Evolutionary conservation across 2,329 filamentous ascomycete genomes (phyloP).

Genomic region (Xylariales sp.): DNA sequence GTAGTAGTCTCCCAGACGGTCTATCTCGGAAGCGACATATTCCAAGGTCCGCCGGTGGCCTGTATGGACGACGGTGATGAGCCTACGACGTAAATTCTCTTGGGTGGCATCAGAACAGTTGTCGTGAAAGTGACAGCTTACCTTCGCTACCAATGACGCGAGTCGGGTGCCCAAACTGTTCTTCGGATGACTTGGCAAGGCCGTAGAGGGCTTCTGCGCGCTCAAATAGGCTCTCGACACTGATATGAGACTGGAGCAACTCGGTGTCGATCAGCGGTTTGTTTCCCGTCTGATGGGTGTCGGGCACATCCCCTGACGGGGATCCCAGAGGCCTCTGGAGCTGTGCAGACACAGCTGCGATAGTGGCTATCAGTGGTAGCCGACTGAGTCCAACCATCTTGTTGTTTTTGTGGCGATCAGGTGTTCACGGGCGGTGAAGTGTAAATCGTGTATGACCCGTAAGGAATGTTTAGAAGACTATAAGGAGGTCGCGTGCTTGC

Average conservation of each 20-base stretch:
- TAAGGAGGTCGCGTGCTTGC: constrained; percentile 10
- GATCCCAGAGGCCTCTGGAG: constrained; percentile 45
- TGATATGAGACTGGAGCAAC: constrained; percentile 68
- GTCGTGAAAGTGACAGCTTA: constrained; percentile 46
- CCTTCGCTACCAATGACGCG: constrained; percentile 76
- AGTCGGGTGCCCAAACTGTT: constrained; percentile 75
- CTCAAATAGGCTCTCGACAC: constrained; percentile 64
- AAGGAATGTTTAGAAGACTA: constrained; percentile 2
- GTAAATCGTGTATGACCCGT: background rate
- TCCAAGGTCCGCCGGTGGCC: constrained; percentile 73
- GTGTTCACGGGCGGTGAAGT: background rate
- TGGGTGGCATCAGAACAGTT: constrained; percentile 9
- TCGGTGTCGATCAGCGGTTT: constrained; percentile 63
- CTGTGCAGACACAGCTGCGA: constrained; percentile 36
- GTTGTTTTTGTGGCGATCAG: background rate
- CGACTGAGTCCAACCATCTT: constrained; percentile 36
- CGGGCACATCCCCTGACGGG: constrained; percentile 32
- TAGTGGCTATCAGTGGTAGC: constrained; percentile 36
- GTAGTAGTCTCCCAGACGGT: constrained; percentile 70
- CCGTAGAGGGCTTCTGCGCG: constrained; percentile 71
- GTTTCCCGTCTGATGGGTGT: constrained; percentile 29
- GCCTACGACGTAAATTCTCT: constrained; percentile 8
- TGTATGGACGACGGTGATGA: constrained; percentile 42
- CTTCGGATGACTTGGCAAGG: constrained; percentile 68
- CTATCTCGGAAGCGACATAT: constrained; percentile 69